Conservation (phyloP, 2,329 filamentous ascomycete species). For the Alternaria tenuissima region DNA sequence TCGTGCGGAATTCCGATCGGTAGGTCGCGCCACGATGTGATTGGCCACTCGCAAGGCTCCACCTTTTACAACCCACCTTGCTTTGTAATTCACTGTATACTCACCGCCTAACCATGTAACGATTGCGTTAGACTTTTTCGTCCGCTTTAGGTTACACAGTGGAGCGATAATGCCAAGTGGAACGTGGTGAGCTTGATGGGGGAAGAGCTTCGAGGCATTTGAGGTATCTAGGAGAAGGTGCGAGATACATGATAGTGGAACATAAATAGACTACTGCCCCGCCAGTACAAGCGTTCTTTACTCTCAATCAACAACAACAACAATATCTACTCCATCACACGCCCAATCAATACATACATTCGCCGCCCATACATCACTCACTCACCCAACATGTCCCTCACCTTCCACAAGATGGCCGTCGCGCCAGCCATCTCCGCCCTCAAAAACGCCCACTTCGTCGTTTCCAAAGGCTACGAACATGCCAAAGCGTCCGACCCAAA, state of each 20-base stretch:
- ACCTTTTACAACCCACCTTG: neutral
- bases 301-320: neutral
- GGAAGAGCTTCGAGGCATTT: neutral
- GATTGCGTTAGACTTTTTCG: neutral
- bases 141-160: neutral
- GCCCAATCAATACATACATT: neutral
- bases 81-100: conserved; percentile 2
- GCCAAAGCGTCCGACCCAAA: conserved; percentile 48
- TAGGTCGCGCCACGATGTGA: neutral
- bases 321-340: neutral
- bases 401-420: conserved; percentile 50
- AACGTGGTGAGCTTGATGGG: neutral
- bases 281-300: neutral
- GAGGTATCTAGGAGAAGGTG: neutral
- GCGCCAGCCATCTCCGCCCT: conserved; percentile 55
- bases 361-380: neutral
- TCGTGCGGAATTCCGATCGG: neutral
- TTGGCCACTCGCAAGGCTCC: neutral
- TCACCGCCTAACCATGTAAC: neutral
- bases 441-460: conserved; percentile 53
- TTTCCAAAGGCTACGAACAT: conserved; percentile 56
- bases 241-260: neutral
- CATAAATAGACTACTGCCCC: conserved; percentile 4
- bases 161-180: conserved; percentile 2
- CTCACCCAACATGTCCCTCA: conserved; percentile 29